A percentile compares a stretch with the other conserved stretches of the same genome.
Conservation (phyloP, 2,329 filamentous ascomycete genomes). For the Colletotrichum navitas region DNA sequence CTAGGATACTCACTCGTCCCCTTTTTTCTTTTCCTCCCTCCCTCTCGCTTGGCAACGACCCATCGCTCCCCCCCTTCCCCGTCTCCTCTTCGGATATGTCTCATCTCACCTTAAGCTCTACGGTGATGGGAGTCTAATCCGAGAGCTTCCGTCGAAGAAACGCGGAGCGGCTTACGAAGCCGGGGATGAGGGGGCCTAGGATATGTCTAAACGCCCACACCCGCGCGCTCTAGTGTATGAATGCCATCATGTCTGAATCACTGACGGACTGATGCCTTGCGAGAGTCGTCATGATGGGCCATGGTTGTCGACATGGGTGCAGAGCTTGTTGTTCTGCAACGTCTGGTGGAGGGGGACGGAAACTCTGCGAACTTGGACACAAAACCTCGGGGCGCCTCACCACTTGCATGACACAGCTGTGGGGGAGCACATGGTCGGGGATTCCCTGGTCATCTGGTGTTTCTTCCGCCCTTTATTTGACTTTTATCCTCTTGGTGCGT, state of each 20-base stretch:
- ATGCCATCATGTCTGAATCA: slow-evolving; percentile 13
- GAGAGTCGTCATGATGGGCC: neutral
- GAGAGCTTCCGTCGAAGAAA: neutral
- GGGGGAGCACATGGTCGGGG: slow-evolving; percentile 19
- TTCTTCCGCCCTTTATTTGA: slow-evolving; percentile 9
- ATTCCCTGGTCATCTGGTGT: slow-evolving; percentile 38
- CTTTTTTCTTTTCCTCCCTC: neutral
- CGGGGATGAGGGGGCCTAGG: neutral
- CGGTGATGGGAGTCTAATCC: slow-evolving; percentile 24
- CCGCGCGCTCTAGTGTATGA: neutral
- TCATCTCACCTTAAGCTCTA: slow-evolving; percentile 27
- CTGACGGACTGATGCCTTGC: slow-evolving; percentile 30
- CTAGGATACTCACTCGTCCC: neutral
- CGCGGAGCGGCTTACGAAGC: neutral
- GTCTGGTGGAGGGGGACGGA: slow-evolving; percentile 10
- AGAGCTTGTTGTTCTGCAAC: neutral
- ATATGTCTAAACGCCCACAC: slow-evolving; percentile 9
- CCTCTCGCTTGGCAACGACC: neutral
- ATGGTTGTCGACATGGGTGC: slow-evolving; percentile 5
- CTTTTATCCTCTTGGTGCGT: neutral
- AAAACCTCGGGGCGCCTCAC: slow-evolving; percentile 24
- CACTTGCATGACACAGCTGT: slow-evolving; percentile 32
- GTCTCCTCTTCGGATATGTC: slow-evolving; percentile 10
- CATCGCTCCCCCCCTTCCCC: neutral
- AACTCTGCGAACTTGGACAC: slow-evolving; percentile 36